These are phyloP conservation scores for Bisporella sp. DNA, from an alignment of 2,329 filamentous ascomycete genomes.

Conservation along the genomic window DNA sequence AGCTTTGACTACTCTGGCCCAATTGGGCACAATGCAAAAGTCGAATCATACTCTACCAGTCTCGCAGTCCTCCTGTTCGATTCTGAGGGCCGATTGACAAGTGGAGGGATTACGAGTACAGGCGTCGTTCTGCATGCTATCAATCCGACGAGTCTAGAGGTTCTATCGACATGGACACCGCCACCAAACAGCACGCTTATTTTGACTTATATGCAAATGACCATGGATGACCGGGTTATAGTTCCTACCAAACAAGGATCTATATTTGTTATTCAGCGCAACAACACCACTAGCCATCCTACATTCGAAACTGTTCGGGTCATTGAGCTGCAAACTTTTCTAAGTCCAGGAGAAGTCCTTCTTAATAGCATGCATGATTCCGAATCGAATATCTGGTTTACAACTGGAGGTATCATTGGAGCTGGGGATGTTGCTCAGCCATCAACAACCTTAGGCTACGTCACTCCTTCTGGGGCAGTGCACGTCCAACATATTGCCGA, in stretches of 20 bases:
- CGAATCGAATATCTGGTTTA: constrained; percentile 1
- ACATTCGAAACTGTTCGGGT: background rate
- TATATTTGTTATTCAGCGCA: background rate
- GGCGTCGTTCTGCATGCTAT: background rate
- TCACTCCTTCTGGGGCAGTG: background rate
- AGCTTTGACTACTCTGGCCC: background rate
- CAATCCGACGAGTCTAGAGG: background rate
- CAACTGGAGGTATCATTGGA: background rate
- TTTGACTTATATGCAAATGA: background rate
- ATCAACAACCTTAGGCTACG: background rate
- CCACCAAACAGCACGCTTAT: background rate
- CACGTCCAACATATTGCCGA: constrained; percentile 3
- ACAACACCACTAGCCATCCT: background rate
- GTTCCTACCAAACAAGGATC: background rate
- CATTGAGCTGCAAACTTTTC: background rate
- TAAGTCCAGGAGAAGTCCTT: background rate
- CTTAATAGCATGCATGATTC: constrained; percentile 1
- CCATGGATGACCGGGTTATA: background rate
- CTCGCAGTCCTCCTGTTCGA: background rate
- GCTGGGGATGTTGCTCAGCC: background rate
- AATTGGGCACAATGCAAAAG: background rate
- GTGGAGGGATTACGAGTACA: background rate
- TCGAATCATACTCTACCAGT: background rate
- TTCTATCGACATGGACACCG: background rate
- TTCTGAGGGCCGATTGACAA: background rate